These are phyloP conservation scores for Hysterium pulicare DNA, from an alignment of 2,329 filamentous ascomycete genomes.

Conservation along the genomic window DNA sequence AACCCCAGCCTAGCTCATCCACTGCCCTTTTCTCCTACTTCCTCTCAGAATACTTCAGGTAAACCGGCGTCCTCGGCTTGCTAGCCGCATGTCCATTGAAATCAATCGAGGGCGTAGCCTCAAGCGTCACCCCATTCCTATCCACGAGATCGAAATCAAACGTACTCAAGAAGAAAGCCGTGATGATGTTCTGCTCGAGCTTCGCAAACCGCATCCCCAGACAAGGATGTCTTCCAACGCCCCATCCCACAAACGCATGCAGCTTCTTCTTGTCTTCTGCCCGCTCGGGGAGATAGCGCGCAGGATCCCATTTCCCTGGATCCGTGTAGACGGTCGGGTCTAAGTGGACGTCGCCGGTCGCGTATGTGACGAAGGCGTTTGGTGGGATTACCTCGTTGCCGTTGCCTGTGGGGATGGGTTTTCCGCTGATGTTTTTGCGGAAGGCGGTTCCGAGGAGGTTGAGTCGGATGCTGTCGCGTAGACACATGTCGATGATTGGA, in stretches of 20 bases:
- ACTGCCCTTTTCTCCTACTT: too few species aligned
- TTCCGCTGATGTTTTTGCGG: conserved; percentile 50
- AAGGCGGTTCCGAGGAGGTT: conserved; percentile 49
- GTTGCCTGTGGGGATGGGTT: conserved; percentile 44
- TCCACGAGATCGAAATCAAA: conserved; percentile 50
- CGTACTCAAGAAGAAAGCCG: conserved; percentile 48
- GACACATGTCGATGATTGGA: conserved; percentile 49
- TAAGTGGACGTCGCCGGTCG: conserved; percentile 49
- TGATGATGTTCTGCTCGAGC: conserved; percentile 51
- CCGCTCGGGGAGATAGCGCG: conserved; percentile 45
- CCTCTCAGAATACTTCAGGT: conserved; percentile 42
- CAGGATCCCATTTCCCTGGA: conserved; percentile 50
- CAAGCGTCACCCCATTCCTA: conserved; percentile 31
- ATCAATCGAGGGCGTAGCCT: conserved; percentile 31
- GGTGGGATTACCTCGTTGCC: conserved; percentile 51
- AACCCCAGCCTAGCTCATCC: too few species aligned
- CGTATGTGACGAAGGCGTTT: conserved; percentile 46
- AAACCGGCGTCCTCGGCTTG: conserved; percentile 38
- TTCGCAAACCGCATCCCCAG: conserved; percentile 48
- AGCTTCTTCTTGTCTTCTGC: conserved; percentile 47
- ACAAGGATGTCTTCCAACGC: conserved; percentile 44
- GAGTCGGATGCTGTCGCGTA: conserved; percentile 55
- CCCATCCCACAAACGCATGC: conserved; percentile 39
- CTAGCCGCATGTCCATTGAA: conserved; percentile 38
- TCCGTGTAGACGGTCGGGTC: conserved; percentile 49